Conservation (phyloP, 2,329 filamentous ascomycete species). For the Pezicula carpinea region DNA sequence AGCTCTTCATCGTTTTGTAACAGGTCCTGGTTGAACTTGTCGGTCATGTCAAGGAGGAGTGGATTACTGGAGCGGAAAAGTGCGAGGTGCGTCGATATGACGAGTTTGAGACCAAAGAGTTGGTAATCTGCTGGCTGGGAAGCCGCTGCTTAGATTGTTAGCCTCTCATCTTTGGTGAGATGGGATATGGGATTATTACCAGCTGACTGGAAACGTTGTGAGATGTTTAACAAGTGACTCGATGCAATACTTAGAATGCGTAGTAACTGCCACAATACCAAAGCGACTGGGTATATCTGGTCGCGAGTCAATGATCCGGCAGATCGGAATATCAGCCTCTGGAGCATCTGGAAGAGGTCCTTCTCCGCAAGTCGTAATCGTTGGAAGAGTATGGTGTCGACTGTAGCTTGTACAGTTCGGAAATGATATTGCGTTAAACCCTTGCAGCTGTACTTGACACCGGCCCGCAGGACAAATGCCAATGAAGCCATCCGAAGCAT, state of each 20-base stretch:
- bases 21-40: conserved; percentile 17
- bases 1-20: conserved; percentile 16
- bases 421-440: conserved; percentile 2
- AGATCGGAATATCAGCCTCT: conserved; percentile 20
- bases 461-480: conserved; percentile 20
- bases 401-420: conserved; percentile 17
- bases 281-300: conserved; percentile 21
- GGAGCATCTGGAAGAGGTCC: conserved; percentile 18
- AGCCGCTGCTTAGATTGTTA: background rate
- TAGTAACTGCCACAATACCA: conserved; percentile 22
- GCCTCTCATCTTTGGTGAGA: background rate
- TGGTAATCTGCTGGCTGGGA: conserved; percentile 13
- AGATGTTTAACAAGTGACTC: conserved; percentile 16
- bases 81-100: conserved; percentile 20
- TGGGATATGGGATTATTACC: conserved; percentile 1
- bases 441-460: conserved; percentile 11
- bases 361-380: conserved; percentile 17
- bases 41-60: conserved; percentile 19
- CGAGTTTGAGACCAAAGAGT: conserved; percentile 15
- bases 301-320: conserved; percentile 18
- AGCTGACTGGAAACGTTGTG: conserved; percentile 9
- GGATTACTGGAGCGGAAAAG: conserved; percentile 22
- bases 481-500: conserved; percentile 19
- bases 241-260: conserved; percentile 16
- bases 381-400: conserved; percentile 24